These are phyloP conservation scores for Falciphora oryzae DNA, from an alignment of 2,329 filamentous ascomycete species.

Conservation along the genomic window DNA sequence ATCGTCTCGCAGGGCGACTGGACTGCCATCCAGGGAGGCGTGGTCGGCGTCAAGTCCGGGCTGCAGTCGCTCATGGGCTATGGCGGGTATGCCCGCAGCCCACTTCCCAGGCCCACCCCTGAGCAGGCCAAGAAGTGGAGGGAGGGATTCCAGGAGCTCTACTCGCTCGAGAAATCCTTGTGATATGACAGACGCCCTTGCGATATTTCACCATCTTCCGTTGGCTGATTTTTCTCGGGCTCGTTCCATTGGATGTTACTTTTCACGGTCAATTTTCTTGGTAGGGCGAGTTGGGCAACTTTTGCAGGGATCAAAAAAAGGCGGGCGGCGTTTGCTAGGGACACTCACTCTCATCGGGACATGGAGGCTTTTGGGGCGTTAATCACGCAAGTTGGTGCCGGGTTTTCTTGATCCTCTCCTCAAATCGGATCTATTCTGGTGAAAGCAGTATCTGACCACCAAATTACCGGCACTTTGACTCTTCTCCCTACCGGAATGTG, in stretches of 20 bases:
- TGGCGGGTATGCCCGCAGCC: conserved; percentile 45
- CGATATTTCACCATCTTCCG: neutral
- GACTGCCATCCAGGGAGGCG: conserved; percentile 65
- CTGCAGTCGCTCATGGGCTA: conserved; percentile 63
- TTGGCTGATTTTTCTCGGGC: neutral
- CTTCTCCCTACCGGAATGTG: neutral
- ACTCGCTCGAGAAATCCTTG: conserved; percentile 45
- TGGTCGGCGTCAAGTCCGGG: conserved; percentile 65
- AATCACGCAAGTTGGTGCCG: no score
- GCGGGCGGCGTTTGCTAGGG: no score
- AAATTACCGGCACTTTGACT: neutral
- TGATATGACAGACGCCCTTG: conserved; percentile 20
- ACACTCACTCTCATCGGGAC: no score
- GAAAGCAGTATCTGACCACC: neutral
- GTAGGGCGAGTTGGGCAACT: neutral
- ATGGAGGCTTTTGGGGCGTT: no score
- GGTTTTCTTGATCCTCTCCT: neutral
- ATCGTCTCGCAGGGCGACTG: conserved; percentile 64
- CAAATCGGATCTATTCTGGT: neutral
- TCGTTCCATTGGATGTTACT: neutral
- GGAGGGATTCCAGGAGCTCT: conserved; percentile 48
- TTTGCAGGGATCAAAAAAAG: neutral
- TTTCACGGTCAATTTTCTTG: neutral
- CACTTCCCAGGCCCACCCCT: conserved; percentile 43
- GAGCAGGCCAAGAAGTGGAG: conserved; percentile 47